Percentiles rank a stretch among this genome's conserved stretches.
phyloP scores from a whole-genome alignment of 306 rosid species.

The Acacia acuminata region DNA sequence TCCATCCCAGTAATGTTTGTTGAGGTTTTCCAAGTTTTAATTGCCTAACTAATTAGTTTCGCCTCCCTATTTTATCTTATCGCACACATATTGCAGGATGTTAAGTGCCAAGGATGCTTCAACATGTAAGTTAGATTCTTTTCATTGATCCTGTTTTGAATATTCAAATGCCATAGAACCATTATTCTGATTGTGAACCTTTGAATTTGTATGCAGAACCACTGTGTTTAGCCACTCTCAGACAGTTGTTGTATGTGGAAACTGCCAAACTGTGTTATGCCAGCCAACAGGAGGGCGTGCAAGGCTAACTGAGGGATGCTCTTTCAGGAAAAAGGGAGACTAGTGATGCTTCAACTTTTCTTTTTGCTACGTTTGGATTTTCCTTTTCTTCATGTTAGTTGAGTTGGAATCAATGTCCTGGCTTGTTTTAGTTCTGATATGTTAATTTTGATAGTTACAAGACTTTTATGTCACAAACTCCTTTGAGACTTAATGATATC shows the following conservation, averaged over 20 bases:
- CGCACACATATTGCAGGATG: slow-evolving; percentile 39
- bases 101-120: slow-evolving; percentile 61
- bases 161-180: background rate
- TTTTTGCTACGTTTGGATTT: slow-evolving; percentile 16
- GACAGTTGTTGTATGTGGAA: slow-evolving; percentile 56
- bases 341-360: slow-evolving; percentile 27
- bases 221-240: slow-evolving; percentile 62
- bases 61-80: background rate
- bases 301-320: slow-evolving; percentile 59
- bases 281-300: slow-evolving; percentile 59
- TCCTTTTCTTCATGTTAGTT: slow-evolving; percentile 3
- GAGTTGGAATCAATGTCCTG: slow-evolving; percentile 14
- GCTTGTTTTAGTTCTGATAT: slow-evolving; percentile 24
- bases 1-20: background rate
- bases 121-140: slow-evolving; percentile 46
- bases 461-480: slow-evolving; percentile 7
- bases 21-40: background rate
- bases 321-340: slow-evolving; percentile 59
- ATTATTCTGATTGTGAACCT: background rate
- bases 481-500: background rate
- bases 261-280: slow-evolving; percentile 58
- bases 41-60: background rate
- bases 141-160: background rate
- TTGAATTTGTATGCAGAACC: slow-evolving; percentile 40
- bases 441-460: slow-evolving; percentile 26